Evolutionary conservation across 306 rosid genomes (phyloP).

Genomic region (Cercis canadensis): DNA sequence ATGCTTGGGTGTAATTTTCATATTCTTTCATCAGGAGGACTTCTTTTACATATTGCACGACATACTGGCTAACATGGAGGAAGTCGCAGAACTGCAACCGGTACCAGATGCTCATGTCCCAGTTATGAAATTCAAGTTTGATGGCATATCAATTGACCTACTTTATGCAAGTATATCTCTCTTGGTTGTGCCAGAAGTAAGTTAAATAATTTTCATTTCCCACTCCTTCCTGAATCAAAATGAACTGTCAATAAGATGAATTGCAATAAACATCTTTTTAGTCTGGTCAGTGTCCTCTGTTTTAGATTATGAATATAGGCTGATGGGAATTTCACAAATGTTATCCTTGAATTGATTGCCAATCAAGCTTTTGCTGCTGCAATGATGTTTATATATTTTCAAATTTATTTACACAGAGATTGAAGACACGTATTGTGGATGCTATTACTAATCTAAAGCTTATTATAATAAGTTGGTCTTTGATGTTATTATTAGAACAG

Average conservation of each 20-base stretch:
- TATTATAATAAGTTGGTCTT: background rate
- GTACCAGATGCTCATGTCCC: constrained; percentile 95
- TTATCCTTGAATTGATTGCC: background rate
- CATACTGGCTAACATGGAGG: constrained; percentile 71
- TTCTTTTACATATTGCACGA: constrained; percentile 79
- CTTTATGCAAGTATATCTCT: constrained; percentile 86
- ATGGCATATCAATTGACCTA: constrained; percentile 85
- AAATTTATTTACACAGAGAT: background rate
- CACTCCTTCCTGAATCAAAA: background rate
- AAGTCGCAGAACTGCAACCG: constrained; percentile 85
- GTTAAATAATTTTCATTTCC: constrained; percentile 19
- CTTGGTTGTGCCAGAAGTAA: constrained; percentile 85
- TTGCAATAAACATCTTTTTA: background rate
- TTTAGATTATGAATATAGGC: background rate
- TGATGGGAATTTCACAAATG: background rate
- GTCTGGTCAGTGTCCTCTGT: background rate
- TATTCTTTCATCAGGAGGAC: constrained; percentile 64
- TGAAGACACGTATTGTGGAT: background rate
- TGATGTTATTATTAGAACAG: background rate
- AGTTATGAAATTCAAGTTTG: constrained; percentile 90
- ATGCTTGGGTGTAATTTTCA: constrained; percentile 4
- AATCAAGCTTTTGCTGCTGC: background rate
- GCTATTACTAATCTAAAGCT: background rate
- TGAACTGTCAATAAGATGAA: background rate
- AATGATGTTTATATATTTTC: background rate